phyloP scores from a whole-genome alignment of 495 filamentous ascomycete species.

The Annulohypoxylon moriforme region DNA sequence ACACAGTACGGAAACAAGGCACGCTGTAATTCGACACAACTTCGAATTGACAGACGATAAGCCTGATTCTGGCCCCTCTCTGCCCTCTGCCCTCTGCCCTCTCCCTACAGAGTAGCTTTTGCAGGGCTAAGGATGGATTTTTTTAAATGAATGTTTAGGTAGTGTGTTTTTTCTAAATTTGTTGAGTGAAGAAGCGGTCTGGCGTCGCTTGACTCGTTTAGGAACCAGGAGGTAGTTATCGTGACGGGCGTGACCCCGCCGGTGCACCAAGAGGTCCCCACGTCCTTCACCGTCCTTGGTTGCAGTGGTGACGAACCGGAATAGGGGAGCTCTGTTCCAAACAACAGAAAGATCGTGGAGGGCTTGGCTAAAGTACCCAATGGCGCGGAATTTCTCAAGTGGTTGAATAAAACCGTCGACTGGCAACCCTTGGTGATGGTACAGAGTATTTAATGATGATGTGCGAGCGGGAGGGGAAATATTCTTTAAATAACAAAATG shows the following conservation, averaged over 20 bases:
- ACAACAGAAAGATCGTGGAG: slow-evolving; percentile 20
- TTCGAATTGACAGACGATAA: slow-evolving; percentile 18
- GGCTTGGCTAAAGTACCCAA: slow-evolving; percentile 4
- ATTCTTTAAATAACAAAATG: slow-evolving; percentile 10
- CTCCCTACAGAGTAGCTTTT: neutral
- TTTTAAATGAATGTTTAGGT: slow-evolving; percentile 30
- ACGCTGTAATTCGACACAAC: neutral
- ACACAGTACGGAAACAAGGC: slow-evolving; percentile 27
- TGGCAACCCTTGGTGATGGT: slow-evolving; percentile 14
- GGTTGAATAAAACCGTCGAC: slow-evolving; percentile 18
- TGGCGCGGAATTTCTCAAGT: slow-evolving; percentile 2
- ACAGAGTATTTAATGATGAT: slow-evolving; percentile 10
- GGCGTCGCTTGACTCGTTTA: slow-evolving; percentile 40
- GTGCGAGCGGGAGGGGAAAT: slow-evolving; percentile 10
- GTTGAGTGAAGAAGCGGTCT: slow-evolving; percentile 47
- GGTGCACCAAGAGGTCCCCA: slow-evolving; percentile 34
- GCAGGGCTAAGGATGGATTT: slow-evolving; percentile 23
- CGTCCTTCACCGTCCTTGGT: slow-evolving; percentile 33
- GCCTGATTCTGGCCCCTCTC: slow-evolving; percentile 15
- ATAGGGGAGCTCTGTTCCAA: slow-evolving; percentile 18
- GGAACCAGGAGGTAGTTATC: slow-evolving; percentile 40
- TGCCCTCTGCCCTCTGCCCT: slow-evolving; percentile 19
- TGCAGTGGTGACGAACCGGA: slow-evolving; percentile 15
- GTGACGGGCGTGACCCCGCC: slow-evolving; percentile 38
- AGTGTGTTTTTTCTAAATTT: slow-evolving; percentile 25